These are phyloP conservation scores for Trichosporon ovoides DNA, from an alignment of 1,284 basidiomycete species.

Conservation along the genomic window DNA sequence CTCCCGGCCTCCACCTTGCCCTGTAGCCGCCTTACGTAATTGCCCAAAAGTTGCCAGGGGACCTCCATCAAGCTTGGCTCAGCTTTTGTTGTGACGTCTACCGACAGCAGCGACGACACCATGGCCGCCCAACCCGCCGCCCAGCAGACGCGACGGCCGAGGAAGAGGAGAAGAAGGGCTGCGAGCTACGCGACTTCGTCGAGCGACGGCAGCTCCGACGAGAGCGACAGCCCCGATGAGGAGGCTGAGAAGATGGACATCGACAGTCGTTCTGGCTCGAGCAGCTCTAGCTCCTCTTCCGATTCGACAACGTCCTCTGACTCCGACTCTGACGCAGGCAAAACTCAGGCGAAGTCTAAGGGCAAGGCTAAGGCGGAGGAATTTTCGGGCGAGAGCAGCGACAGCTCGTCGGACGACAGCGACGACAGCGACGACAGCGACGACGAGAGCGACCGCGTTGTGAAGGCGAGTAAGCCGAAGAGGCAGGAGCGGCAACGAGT, in stretches of 20 bases:
- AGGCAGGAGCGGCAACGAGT: slow-evolving; percentile 8
- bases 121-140: slow-evolving; percentile 17
- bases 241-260: slow-evolving; percentile 22
- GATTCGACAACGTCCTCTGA: slow-evolving; percentile 8
- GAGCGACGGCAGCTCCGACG: slow-evolving; percentile 25
- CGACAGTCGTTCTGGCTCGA: slow-evolving; percentile 22
- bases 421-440: not conserved
- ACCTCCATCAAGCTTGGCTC: not conserved
- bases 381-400: not conserved
- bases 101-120: slow-evolving; percentile 8
- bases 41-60: slow-evolving; percentile 11
- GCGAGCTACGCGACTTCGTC: slow-evolving; percentile 33
- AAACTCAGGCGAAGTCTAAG: slow-evolving; percentile 5
- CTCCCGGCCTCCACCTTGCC: not conserved
- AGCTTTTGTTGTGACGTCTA: not conserved
- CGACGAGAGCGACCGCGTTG: not conserved
- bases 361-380: slow-evolving; percentile 15
- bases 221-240: slow-evolving; percentile 13
- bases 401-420: slow-evolving; percentile 7
- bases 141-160: slow-evolving; percentile 15
- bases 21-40: slow-evolving; percentile 9
- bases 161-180: slow-evolving; percentile 38
- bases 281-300: slow-evolving; percentile 12
- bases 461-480: not conserved
- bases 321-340: slow-evolving; percentile 27